These are phyloP conservation scores for Plantago major DNA, from an alignment of 257 asterid species.

Conservation along the genomic window DNA sequence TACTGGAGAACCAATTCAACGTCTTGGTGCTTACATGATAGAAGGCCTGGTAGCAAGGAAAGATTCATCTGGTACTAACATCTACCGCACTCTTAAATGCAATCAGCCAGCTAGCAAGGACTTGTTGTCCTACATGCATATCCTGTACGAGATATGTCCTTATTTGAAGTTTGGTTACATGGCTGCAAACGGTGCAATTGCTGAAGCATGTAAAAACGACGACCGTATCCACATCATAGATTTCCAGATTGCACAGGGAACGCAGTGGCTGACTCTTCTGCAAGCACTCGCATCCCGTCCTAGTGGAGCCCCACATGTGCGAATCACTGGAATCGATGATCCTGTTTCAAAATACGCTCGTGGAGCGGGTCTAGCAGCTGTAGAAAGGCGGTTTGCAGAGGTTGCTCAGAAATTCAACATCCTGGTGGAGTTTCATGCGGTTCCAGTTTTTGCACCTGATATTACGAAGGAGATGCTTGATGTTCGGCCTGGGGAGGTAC, in stretches of 20 bases:
- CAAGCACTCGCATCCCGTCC: slow-evolving; percentile 94
- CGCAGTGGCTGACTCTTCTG: slow-evolving; percentile 88
- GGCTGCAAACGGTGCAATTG: slow-evolving; percentile 98
- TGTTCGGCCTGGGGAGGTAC: slow-evolving; percentile 69
- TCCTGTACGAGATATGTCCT: slow-evolving; percentile 82
- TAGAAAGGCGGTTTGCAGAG: slow-evolving; percentile 48
- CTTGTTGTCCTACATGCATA: slow-evolving; percentile 77
- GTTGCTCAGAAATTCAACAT: slow-evolving; percentile 67
- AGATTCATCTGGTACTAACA: slow-evolving; percentile 74
- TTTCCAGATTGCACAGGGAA: slow-evolving; percentile 89
- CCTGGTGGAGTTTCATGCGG: slow-evolving; percentile 68
- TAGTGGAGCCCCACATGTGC: slow-evolving; percentile 80
- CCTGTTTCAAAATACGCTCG: slow-evolving; percentile 79
- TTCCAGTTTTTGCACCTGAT: slow-evolving; percentile 71
- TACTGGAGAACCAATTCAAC: slow-evolving; percentile 88
- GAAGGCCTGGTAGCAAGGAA: slow-evolving; percentile 84
- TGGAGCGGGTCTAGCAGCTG: slow-evolving; percentile 58
- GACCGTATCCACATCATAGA: slow-evolving; percentile 81
- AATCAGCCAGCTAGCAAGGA: slow-evolving; percentile 69
- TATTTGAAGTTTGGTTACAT: slow-evolving; percentile 86
- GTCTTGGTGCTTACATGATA: slow-evolving; percentile 86
- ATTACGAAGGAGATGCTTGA: slow-evolving; percentile 63
- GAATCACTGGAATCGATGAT: slow-evolving; percentile 90
- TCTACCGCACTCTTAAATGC: slow-evolving; percentile 70
- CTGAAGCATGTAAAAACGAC: slow-evolving; percentile 77